These are phyloP conservation scores for Syzygium jambos DNA, from an alignment of 345 rosid species.

Conservation along the genomic window DNA sequence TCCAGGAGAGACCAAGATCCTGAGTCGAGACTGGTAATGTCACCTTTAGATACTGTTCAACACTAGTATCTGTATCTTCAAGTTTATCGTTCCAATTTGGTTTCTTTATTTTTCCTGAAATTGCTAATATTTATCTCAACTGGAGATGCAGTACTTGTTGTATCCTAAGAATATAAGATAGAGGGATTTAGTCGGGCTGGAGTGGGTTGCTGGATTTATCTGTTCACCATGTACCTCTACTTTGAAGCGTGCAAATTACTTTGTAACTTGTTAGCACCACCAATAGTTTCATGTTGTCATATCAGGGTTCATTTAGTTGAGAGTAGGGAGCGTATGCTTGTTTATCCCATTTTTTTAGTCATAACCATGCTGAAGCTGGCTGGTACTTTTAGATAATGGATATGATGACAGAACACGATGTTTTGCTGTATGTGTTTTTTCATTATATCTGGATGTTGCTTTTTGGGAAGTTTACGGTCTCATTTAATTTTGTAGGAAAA, in stretches of 20 bases:
- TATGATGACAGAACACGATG: background rate
- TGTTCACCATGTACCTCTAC: background rate
- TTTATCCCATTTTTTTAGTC: background rate
- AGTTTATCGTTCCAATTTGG: background rate
- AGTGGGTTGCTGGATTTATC: background rate
- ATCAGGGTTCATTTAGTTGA: background rate
- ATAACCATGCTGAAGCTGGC: background rate
- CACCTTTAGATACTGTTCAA: background rate
- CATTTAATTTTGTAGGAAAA: slow-evolving; percentile 50
- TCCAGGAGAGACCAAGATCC: slow-evolving; percentile 53
- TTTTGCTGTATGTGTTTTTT: background rate
- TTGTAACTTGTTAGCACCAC: background rate
- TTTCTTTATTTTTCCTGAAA: background rate
- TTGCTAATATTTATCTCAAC: background rate
- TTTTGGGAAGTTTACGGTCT: background rate
- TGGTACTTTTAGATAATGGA: background rate
- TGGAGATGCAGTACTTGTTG: background rate
- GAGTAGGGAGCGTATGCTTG: background rate
- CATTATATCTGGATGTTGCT: background rate
- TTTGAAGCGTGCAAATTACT: background rate
- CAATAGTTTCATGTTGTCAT: background rate
- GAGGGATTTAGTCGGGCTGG: background rate
- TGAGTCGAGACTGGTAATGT: slow-evolving; percentile 58
- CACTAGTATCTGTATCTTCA: no score
- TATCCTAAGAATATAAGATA: background rate